A percentile compares a stretch with the other conserved stretches of the same genome.
phyloP scores from a whole-genome alignment of 2,329 filamentous ascomycete species.

The Botrytis medusae region DNA sequence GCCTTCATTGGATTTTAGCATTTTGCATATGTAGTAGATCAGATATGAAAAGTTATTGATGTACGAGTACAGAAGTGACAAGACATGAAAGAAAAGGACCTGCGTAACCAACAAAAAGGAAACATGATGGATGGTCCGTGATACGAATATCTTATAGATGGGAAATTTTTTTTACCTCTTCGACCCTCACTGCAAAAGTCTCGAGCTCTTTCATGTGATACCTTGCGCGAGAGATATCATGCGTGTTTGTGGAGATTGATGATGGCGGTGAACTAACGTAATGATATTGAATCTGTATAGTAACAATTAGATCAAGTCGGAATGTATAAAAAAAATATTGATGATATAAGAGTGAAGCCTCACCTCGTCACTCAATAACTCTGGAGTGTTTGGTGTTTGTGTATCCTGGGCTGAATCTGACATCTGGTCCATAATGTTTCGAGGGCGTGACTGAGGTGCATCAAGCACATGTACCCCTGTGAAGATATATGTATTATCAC shows the following conservation, averaged over 20 bases:
- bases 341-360: constrained; percentile 9
- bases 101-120: background rate
- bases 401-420: constrained; percentile 19
- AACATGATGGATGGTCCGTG: constrained; percentile 15
- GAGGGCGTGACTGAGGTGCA: constrained; percentile 16
- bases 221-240: constrained; percentile 26
- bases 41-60: constrained; percentile 12
- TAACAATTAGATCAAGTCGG: constrained; percentile 4
- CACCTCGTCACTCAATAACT: constrained; percentile 21
- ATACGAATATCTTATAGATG: constrained; percentile 11
- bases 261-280: constrained; percentile 21
- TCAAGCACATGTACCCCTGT: constrained; percentile 24
- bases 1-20: constrained; percentile 27
- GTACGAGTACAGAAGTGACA: background rate
- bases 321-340: background rate
- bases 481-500: constrained; percentile 19
- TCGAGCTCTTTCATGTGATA: constrained; percentile 27
- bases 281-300: constrained; percentile 10
- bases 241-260: constrained; percentile 23
- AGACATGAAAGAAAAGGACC: constrained; percentile 9
- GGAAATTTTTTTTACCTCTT: constrained; percentile 21
- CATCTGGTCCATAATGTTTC: constrained; percentile 19
- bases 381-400: constrained; percentile 21
- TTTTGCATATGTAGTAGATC: constrained; percentile 17
- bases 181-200: constrained; percentile 24